Evolutionary conservation across 192 early-diverging fungal species (phyloP).

Genomic region (Coemansia sp.): DNA sequence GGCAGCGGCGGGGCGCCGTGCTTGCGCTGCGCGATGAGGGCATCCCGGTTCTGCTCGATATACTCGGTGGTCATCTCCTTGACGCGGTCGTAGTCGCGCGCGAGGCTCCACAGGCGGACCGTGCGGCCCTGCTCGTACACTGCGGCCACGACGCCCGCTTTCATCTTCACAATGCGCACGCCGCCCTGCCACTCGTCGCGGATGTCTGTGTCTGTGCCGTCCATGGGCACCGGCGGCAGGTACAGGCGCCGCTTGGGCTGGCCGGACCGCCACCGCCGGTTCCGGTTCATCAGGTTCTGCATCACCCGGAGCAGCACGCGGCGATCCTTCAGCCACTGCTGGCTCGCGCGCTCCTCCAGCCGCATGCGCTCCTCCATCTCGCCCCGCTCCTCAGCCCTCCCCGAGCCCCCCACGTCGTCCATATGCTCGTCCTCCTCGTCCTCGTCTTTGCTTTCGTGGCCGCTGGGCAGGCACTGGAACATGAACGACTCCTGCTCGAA

Average conservation of each 20-base stretch:
- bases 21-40: too few species aligned
- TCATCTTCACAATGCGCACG: slow-evolving; percentile 35
- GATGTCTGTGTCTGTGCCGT: slow-evolving; percentile 37
- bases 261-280: slow-evolving; percentile 26
- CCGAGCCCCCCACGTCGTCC: neutral
- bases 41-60: too few species aligned
- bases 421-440: neutral
- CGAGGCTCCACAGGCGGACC: slow-evolving; percentile 33
- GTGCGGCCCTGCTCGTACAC: slow-evolving; percentile 16
- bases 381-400: neutral
- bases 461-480: slow-evolving; percentile 30
- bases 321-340: slow-evolving; percentile 41
- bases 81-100: slow-evolving; percentile 18
- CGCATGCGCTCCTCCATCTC: slow-evolving; percentile 2
- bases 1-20: too few species aligned
- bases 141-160: slow-evolving; percentile 33
- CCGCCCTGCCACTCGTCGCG: slow-evolving; percentile 40
- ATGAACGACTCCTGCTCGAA: slow-evolving; percentile 50
- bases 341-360: slow-evolving; percentile 32
- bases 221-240: slow-evolving; percentile 43
- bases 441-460: slow-evolving; percentile 11
- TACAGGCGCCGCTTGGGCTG: slow-evolving; percentile 30
- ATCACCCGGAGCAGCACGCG: slow-evolving; percentile 25
- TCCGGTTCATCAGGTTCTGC: slow-evolving; percentile 43
- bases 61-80: slow-evolving; percentile 15